These are phyloP conservation scores for Rubus idaeus DNA, from an alignment of 306 rosid species.

Conservation along the genomic window DNA sequence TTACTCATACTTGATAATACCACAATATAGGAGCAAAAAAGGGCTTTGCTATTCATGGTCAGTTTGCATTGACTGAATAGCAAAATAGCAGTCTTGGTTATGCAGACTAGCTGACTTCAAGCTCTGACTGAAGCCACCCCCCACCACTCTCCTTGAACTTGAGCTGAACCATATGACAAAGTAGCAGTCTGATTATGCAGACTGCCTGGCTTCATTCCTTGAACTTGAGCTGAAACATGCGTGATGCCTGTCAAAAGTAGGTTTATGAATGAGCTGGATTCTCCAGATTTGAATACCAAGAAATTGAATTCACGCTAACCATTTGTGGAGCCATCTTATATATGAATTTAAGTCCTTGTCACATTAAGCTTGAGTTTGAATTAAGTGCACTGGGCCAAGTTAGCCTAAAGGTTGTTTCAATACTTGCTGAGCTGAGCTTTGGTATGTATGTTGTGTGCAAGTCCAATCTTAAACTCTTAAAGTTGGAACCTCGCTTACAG, in stretches of 20 bases:
- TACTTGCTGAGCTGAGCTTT: neutral
- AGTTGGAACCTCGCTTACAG: no score
- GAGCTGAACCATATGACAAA: neutral
- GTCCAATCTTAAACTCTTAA: neutral
- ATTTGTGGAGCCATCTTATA: neutral
- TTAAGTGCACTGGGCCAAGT: neutral
- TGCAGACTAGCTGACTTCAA: neutral
- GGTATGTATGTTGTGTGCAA: neutral
- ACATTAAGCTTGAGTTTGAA: neutral
- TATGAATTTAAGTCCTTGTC: neutral
- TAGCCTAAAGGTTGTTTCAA: neutral
- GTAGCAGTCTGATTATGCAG: neutral
- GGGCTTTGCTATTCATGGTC: neutral
- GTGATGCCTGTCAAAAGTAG: neutral
- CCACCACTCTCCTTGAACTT: neutral
- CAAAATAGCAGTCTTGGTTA: neutral
- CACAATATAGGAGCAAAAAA: neutral
- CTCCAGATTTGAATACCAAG: neutral
- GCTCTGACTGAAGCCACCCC: neutral
- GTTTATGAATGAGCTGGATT: neutral
- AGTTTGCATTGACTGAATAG: neutral
- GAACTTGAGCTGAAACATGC: neutral
- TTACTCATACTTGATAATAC: conserved; percentile 2
- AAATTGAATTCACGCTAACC: no score
- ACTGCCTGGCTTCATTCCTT: neutral